phyloP scores from a whole-genome alignment of 148 eudicot species.

The Persicaria tinctoria region DNA sequence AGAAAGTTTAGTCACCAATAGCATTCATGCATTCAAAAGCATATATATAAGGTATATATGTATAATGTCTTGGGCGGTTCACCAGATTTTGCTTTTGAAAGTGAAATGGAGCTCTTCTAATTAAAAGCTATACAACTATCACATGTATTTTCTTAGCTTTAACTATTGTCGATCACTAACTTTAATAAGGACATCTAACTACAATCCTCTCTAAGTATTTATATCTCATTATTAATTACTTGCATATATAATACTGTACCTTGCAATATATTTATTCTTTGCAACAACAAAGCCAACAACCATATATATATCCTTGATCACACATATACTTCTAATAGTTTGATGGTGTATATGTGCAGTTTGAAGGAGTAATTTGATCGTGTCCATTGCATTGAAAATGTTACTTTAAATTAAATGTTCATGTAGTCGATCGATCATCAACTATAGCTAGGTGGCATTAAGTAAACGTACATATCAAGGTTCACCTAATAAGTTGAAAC shows the following conservation, averaged over 20 bases:
- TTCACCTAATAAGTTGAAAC: too few relatives aligned
- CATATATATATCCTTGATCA: neutral
- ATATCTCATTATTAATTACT: neutral
- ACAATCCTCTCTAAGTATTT: neutral
- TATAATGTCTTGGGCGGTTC: neutral
- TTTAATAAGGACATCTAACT: neutral
- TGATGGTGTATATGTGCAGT: too few relatives aligned
- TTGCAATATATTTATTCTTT: neutral
- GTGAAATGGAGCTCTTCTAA: neutral
- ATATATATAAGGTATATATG: too few relatives aligned
- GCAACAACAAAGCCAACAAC: neutral
- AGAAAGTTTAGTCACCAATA: too few relatives aligned
- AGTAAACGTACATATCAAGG: too few relatives aligned
- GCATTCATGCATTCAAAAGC: too few relatives aligned
- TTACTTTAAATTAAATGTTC: too few relatives aligned
- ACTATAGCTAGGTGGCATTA: too few relatives aligned
- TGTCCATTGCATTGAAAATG: too few relatives aligned
- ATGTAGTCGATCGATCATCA: too few relatives aligned
- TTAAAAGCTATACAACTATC: neutral
- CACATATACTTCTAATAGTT: too few relatives aligned
- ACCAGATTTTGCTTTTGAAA: neutral
- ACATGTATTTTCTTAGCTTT: neutral
- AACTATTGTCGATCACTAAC: neutral
- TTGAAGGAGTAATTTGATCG: too few relatives aligned
- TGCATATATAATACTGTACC: neutral